phyloP scores from a whole-genome alignment of 306 rosid species.

The Oxytropis ochrocephala region DNA sequence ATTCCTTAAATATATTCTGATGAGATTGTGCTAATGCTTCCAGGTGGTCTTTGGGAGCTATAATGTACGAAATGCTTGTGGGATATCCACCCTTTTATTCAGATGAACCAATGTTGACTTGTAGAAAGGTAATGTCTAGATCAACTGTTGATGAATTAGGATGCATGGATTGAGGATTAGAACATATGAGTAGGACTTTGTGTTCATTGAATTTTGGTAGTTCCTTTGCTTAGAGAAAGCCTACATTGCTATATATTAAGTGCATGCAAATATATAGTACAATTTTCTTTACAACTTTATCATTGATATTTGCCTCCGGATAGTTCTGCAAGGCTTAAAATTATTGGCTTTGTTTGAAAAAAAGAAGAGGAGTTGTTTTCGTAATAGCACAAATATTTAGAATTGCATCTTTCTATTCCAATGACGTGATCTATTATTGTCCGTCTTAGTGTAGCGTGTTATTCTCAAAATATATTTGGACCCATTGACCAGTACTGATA shows the following conservation, averaged over 20 bases:
- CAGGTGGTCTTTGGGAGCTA: constrained; percentile 99
- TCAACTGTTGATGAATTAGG: constrained; percentile 1
- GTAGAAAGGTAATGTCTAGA: constrained; percentile 76
- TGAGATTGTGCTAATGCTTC: constrained; percentile 28
- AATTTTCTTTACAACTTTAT: not conserved
- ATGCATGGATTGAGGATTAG: constrained; percentile 3
- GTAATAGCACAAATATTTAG: not conserved
- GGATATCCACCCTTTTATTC: constrained; percentile 98
- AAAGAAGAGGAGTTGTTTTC: not conserved
- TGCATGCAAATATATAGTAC: not conserved
- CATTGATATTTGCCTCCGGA: not conserved
- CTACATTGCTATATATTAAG: not conserved
- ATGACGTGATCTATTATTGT: not conserved
- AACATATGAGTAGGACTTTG: not conserved
- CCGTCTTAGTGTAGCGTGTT: not conserved
- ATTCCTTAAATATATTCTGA: constrained; percentile 7
- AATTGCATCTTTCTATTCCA: not conserved
- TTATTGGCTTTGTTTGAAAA: not conserved
- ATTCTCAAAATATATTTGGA: not conserved
- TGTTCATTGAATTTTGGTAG: not conserved
- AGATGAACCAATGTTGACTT: constrained; percentile 95
- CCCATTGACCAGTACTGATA: not conserved
- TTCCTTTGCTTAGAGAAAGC: not conserved
- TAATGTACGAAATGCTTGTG: constrained; percentile 99
- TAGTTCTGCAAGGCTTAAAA: constrained; percentile 10